Percentiles rank a stretch among this genome's conserved stretches.
Conservation (phyloP, 768 basidiomycete genomes). For the Tylopilus sp. region DNA sequence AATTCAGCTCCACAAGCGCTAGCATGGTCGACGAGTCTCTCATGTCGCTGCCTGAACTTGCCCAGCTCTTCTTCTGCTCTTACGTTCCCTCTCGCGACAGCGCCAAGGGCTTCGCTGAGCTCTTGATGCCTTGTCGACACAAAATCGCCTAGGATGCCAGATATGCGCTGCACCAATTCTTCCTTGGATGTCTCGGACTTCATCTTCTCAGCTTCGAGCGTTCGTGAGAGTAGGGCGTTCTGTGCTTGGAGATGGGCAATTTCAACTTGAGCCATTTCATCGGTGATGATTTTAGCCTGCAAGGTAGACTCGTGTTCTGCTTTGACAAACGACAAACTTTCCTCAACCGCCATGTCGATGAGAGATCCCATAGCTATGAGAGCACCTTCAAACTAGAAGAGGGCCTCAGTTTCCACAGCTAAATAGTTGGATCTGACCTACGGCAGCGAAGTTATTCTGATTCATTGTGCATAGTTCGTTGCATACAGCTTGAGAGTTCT, state of each 20-base stretch:
- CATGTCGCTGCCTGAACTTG: constrained; percentile 48
- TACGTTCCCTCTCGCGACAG: constrained; percentile 52
- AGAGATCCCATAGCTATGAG: constrained; percentile 56
- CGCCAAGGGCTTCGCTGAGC: constrained; percentile 53
- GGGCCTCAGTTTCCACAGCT: constrained; percentile 4
- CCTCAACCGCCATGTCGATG: constrained; percentile 56
- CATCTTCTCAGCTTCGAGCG: constrained; percentile 63
- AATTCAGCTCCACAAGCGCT: constrained; percentile 42
- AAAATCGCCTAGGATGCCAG: constrained; percentile 68
- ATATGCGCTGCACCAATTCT: constrained; percentile 73
- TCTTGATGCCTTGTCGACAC: constrained; percentile 63
- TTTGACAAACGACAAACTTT: constrained; percentile 54
- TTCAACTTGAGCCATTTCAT: constrained; percentile 48
- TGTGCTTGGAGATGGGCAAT: constrained; percentile 63
- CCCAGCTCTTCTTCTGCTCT: constrained; percentile 50
- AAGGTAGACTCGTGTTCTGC: constrained; percentile 49
- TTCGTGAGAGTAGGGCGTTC: constrained; percentile 57
- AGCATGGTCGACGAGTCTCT: constrained; percentile 40
- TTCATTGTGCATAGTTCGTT: constrained; percentile 43
- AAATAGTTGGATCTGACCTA: constrained; percentile 24
- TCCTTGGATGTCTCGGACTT: constrained; percentile 68
- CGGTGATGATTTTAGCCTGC: constrained; percentile 47
- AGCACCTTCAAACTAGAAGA: constrained; percentile 48
- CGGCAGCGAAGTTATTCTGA: constrained; percentile 43
- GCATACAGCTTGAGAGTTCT: constrained; percentile 46